Evolutionary conservation across 2,329 filamentous ascomycete species (phyloP).

Genomic region (Fusarium nematophilum): DNA sequence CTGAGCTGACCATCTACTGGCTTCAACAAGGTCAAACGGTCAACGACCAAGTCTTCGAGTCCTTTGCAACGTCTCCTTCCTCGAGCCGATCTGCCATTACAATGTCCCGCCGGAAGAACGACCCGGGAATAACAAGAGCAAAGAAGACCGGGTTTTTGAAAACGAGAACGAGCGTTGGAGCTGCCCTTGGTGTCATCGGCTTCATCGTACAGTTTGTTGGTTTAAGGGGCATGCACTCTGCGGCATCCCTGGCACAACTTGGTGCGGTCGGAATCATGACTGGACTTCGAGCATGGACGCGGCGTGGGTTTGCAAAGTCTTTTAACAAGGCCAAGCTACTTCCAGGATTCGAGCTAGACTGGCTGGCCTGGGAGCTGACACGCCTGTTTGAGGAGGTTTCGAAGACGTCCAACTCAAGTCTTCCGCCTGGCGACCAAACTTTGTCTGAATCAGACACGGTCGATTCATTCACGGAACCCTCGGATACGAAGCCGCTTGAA

Average conservation of each 20-base stretch:
- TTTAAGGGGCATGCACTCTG: conserved; percentile 9
- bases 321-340: not conserved
- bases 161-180: not conserved
- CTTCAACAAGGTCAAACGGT: conserved; percentile 44
- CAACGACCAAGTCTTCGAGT: conserved; percentile 45
- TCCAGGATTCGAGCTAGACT: not conserved
- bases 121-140: not conserved
- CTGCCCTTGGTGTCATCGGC: not conserved
- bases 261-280: not conserved
- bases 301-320: not conserved
- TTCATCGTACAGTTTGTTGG: conserved; percentile 17
- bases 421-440: no score
- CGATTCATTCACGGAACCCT: no score
- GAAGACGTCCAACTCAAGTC: no score
- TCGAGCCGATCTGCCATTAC: not conserved
- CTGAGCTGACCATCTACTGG: conserved; percentile 41
- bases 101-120: not conserved
- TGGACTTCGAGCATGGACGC: not conserved
- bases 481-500: no score
- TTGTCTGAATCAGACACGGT: no score
- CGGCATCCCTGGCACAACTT: conserved; percentile 5
- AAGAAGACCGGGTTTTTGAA: not conserved
- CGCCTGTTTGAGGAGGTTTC: no score
- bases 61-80: conserved; percentile 28
- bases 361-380: not conserved